These are phyloP conservation scores for Gliomastix tumulicola DNA, from an alignment of 2,329 filamentous ascomycete species.

Conservation along the genomic window DNA sequence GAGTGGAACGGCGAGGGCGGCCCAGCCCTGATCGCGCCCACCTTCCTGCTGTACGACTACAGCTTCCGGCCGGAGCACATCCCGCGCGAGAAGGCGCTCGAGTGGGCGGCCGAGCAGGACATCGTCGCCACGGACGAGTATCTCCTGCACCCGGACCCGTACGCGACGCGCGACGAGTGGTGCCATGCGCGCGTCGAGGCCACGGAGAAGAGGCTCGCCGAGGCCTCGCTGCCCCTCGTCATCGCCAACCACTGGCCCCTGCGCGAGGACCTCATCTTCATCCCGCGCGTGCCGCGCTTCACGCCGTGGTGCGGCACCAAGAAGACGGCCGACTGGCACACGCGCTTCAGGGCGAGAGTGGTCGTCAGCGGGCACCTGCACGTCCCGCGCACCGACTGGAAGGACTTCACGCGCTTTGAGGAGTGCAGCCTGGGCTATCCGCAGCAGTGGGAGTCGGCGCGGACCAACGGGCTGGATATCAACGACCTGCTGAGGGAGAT, in stretches of 20 bases:
- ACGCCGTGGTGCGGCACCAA: slow-evolving; percentile 29
- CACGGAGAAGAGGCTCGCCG: slow-evolving; percentile 17
- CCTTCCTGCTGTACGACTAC: slow-evolving; percentile 56
- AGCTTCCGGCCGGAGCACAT: slow-evolving; percentile 44
- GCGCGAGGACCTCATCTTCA: slow-evolving; percentile 23
- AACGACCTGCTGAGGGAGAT: slow-evolving; percentile 27
- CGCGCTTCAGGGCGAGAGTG: slow-evolving; percentile 22
- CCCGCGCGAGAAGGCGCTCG: slow-evolving; percentile 38
- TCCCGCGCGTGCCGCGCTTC: slow-evolving; percentile 25
- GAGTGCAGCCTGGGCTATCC: slow-evolving; percentile 28
- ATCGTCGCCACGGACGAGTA: slow-evolving; percentile 28
- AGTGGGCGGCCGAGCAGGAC: slow-evolving; percentile 25
- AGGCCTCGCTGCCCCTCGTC: slow-evolving; percentile 18
- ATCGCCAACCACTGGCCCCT: slow-evolving; percentile 30
- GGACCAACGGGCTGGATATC: slow-evolving; percentile 17
- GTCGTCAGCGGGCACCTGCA: slow-evolving; percentile 28
- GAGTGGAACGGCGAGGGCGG: slow-evolving; percentile 44
- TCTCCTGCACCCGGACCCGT: slow-evolving; percentile 24
- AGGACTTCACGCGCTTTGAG: slow-evolving; percentile 26
- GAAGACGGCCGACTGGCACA: slow-evolving; percentile 25
- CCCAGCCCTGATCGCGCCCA: slow-evolving; percentile 41
- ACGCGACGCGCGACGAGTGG: slow-evolving; percentile 23
- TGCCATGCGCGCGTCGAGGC: slow-evolving; percentile 17
- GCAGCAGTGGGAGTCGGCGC: slow-evolving; percentile 23
- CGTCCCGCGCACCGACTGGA: slow-evolving; percentile 29